Evolutionary conservation across 345 rosid genomes (phyloP), one percentile per base, ranked within the genome.

Genomic region (Tarenaya hassleriana): DNA sequence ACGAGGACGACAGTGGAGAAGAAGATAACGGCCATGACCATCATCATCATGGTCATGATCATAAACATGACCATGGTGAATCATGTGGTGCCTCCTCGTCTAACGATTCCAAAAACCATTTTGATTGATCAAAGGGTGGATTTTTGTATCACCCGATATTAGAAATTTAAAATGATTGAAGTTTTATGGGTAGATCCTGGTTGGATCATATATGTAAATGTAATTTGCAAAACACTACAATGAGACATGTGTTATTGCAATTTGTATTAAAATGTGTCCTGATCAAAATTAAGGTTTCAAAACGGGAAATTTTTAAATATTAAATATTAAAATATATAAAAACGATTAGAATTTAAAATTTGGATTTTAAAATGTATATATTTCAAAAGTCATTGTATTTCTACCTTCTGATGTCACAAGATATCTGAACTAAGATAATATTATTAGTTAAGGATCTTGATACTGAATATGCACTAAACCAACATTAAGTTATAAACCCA

Each of bases 1-100:
- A 86, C 34, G 97, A 88, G 51, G 98, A 92, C 64, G 69, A 57
- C 32, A 92, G 95, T 62, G 96, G 84, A 34, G 91, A 88, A 9
- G 96, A 91, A 7, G 81, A 69, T 0, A 43, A 75, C 3, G 67
- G 60, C 20, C 33, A 60, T 39, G 66, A 71, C 33, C 37, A 60
- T 34, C 66, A 47, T 4, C 66, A 68, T 21, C 64, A 47, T 32
- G 53, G 68, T n/a, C 48, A 67, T 38, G 68, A 72, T 34, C 50
- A 57, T 31, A 56, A 42, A 13, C 73, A 65, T 43, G 33, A 46
- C 42, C 53, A 61, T 51, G 47, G 60, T 7, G 49, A 58, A 54
- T 47, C 56, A 9, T 34, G 60, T 50, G 64, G 50, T 34, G 61
- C 58, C 18, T 69, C 60, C 31, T 62, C 69, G 3, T 69, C 73